phyloP scores from a whole-genome alignment of 495 filamentous ascomycete genomes.

The Penicillium goetzii region DNA sequence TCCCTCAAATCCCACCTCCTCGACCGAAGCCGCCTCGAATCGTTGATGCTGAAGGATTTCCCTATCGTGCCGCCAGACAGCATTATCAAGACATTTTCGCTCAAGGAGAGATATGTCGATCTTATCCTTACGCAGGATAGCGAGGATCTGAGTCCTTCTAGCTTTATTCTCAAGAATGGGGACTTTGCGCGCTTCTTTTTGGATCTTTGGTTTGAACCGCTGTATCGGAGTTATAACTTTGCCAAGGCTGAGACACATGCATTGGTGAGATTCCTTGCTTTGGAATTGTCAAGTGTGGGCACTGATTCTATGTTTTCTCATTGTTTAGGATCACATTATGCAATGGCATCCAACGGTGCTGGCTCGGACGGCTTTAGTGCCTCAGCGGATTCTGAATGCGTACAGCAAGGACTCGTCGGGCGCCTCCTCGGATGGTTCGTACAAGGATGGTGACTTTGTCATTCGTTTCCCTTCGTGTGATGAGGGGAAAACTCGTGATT shows the following conservation, averaged over 20 bases:
- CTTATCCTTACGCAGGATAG: constrained; percentile 84
- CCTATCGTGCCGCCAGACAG: constrained; percentile 93
- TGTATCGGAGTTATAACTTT: constrained; percentile 93
- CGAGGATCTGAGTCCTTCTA: constrained; percentile 74
- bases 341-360: constrained; percentile 99
- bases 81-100: constrained; percentile 92
- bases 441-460: constrained; percentile 83
- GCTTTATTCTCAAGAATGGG: constrained; percentile 79
- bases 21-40: constrained; percentile 65
- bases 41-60: constrained; percentile 80
- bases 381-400: constrained; percentile 79
- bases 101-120: constrained; percentile 75
- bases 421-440: constrained; percentile 48
- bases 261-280: constrained; percentile 60
- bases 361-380: constrained; percentile 81
- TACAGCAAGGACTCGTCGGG: constrained; percentile 61
- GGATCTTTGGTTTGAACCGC: constrained; percentile 94
- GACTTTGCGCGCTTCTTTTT: constrained; percentile 92
- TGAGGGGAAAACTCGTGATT: constrained; percentile 55
- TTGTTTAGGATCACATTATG: constrained; percentile 75
- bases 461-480: constrained; percentile 76
- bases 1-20: constrained; percentile 73
- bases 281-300: not conserved
- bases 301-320: not conserved
- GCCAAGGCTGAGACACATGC: constrained; percentile 93